A percentile compares a stretch with the other conserved stretches of the same genome.
Evolutionary conservation across 2,329 filamentous ascomycete species (phyloP).

Genomic region (Fusarium buharicum): DNA sequence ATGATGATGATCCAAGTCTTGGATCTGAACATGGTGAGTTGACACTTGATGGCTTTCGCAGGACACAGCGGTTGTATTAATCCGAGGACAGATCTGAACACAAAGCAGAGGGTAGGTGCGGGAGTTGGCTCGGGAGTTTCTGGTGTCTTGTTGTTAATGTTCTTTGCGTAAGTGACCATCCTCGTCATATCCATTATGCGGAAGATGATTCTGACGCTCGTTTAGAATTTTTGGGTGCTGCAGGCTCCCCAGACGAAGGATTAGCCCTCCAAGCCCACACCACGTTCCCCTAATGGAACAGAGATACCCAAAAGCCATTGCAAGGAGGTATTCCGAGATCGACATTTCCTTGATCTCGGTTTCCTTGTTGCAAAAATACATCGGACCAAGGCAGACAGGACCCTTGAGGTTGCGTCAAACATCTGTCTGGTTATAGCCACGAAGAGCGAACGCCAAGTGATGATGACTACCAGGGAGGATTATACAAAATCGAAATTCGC

Average conservation of each 20-base stretch:
- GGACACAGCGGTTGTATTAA: background rate
- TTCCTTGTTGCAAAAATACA: background rate
- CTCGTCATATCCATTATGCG: background rate
- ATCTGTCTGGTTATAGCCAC: too few species aligned
- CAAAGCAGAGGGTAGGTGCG: slow-evolving; percentile 21
- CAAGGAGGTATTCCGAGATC: background rate
- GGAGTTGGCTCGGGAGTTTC: slow-evolving; percentile 16
- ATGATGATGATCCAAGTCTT: background rate
- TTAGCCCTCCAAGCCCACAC: background rate
- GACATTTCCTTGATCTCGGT: background rate
- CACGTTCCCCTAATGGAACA: background rate
- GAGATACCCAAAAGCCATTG: background rate
- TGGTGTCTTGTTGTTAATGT: slow-evolving; percentile 22
- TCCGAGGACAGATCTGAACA: slow-evolving; percentile 4
- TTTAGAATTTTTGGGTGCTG: slow-evolving; percentile 25
- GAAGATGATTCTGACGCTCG: slow-evolving; percentile 1
- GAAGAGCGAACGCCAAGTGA: background rate
- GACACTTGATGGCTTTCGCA: background rate
- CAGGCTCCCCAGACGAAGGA: background rate
- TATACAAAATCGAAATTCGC: slow-evolving; percentile 33
- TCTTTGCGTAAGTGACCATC: slow-evolving; percentile 22
- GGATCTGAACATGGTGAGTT: slow-evolving; percentile 23
- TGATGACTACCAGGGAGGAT: slow-evolving; percentile 13
- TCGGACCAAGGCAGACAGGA: background rate
- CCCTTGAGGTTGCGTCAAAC: background rate